Conservation (phyloP, 2,329 filamentous ascomycete species). For the Botryosphaeria dothidea region DNA sequence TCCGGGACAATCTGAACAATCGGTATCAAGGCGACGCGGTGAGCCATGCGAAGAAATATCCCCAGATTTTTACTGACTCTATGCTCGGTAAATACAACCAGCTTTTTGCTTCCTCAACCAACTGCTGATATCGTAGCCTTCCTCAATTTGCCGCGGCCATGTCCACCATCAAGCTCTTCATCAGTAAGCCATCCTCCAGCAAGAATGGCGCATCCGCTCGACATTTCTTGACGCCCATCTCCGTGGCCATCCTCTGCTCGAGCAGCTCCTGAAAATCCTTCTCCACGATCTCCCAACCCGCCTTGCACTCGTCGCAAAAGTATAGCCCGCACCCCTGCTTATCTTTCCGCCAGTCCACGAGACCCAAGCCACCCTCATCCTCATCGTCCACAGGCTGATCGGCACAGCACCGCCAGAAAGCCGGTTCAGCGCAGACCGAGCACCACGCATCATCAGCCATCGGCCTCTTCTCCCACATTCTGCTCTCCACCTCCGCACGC, state of each 20-base stretch:
- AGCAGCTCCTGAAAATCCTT: conserved; percentile 20
- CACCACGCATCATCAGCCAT: conserved; percentile 30
- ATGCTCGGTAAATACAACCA: too few species aligned
- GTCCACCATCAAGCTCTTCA: not conserved
- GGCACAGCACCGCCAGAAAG: conserved; percentile 31
- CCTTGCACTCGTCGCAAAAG: conserved; percentile 28
- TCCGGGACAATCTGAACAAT: too few species aligned
- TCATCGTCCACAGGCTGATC: conserved; percentile 6
- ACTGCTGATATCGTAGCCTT: too few species aligned
- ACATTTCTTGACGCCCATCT: not conserved
- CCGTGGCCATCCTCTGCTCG: not conserved
- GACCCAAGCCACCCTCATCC: too few species aligned
- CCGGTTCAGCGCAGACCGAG: conserved; percentile 37
- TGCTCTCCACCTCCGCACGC: not conserved
- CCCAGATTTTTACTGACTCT: too few species aligned
- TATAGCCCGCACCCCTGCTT: conserved; percentile 28
- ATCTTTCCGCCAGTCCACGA: too few species aligned
- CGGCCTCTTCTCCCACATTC: conserved; percentile 10
- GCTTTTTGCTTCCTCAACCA: too few species aligned
- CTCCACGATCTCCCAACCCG: conserved; percentile 20
- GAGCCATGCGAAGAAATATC: too few species aligned
- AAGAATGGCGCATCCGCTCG: conserved; percentile 11
- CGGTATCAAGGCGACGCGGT: too few species aligned
- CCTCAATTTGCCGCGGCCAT: not conserved
- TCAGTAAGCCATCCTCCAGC: not conserved